Percentiles rank a stretch among this genome's conserved stretches.
Conservation (phyloP, 169 alveolate species). For the Theileria parva region DNA sequence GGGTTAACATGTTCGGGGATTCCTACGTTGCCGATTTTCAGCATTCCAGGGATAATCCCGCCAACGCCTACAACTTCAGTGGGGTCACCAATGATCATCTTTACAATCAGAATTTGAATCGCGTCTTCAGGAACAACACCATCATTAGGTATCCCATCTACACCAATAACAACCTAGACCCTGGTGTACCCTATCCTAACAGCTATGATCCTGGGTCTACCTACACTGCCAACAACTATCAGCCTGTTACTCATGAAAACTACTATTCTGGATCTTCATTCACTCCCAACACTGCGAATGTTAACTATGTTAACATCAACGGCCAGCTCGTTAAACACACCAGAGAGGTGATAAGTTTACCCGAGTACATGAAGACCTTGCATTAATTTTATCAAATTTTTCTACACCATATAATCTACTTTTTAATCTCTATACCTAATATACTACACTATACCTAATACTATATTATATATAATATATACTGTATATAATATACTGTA, state of each 20-base stretch:
- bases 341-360: slow-evolving; percentile 6
- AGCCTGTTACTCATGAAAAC: not conserved
- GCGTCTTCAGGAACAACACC: not conserved
- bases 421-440: not conserved
- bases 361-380: not conserved
- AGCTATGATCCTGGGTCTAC: not conserved
- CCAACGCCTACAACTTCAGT: not conserved
- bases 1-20: not conserved
- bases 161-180: not conserved
- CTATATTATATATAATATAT: too few relatives aligned
- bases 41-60: not conserved
- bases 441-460: not conserved
- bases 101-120: not conserved
- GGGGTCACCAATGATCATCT: not conserved
- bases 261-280: not conserved
- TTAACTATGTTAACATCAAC: slow-evolving; percentile 9
- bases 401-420: too few relatives aligned
- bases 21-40: not conserved
- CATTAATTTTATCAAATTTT: not conserved
- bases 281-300: not conserved
- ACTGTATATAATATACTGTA: too few relatives aligned
- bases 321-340: slow-evolving; percentile 19
- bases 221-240: not conserved
- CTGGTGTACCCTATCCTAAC: not conserved
- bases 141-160: slow-evolving; percentile 1